Percentiles rank a stretch among this genome's conserved stretches.
Evolutionary conservation across 2,329 filamentous ascomycete genomes (phyloP).

Genomic region (Lasiodiplodia sp.): DNA sequence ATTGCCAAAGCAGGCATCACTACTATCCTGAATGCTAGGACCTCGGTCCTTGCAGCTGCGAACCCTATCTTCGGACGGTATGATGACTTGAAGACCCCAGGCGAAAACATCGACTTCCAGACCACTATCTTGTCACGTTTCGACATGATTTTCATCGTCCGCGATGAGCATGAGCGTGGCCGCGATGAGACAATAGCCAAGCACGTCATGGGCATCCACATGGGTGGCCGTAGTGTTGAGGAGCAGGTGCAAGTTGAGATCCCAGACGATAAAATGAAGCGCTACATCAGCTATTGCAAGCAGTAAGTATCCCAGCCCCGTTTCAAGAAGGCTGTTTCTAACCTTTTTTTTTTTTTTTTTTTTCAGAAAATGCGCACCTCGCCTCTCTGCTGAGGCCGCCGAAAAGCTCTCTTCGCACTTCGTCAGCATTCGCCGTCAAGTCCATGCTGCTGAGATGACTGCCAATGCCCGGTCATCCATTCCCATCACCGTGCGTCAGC

Average conservation of each 20-base stretch:
- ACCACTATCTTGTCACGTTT: conserved; percentile 98
- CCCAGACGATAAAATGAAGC: conserved; percentile 93
- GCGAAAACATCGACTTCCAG: conserved; percentile 99
- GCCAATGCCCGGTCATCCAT: conserved; percentile 91
- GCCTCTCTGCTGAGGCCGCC: conserved; percentile 86
- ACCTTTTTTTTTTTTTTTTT: conserved; percentile 34
- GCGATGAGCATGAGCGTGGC: conserved; percentile 87
- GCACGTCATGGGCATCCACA: conserved; percentile 97
- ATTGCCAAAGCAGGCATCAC: conserved; percentile 99
- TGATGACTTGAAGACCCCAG: conserved; percentile 95
- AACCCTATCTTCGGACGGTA: conserved; percentile 98
- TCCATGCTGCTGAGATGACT: conserved; percentile 88
- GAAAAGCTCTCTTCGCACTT: conserved; percentile 98
- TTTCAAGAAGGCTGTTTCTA: conserved; percentile 36
- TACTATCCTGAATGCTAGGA: conserved; percentile 94
- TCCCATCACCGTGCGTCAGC: conserved; percentile 94
- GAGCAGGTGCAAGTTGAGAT: conserved; percentile 88
- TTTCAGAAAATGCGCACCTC: conserved; percentile 83
- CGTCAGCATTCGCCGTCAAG: conserved; percentile 92
- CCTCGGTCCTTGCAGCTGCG: conserved; percentile 91
- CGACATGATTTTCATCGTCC: conserved; percentile 99
- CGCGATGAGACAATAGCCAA: conserved; percentile 93
- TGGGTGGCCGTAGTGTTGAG: conserved; percentile 84
- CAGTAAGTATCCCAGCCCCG: conserved; percentile 67
- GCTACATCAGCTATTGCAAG: conserved; percentile 97